Conservation (phyloP, 2,329 filamentous ascomycete species). For the Alternaria metachromatica region DNA sequence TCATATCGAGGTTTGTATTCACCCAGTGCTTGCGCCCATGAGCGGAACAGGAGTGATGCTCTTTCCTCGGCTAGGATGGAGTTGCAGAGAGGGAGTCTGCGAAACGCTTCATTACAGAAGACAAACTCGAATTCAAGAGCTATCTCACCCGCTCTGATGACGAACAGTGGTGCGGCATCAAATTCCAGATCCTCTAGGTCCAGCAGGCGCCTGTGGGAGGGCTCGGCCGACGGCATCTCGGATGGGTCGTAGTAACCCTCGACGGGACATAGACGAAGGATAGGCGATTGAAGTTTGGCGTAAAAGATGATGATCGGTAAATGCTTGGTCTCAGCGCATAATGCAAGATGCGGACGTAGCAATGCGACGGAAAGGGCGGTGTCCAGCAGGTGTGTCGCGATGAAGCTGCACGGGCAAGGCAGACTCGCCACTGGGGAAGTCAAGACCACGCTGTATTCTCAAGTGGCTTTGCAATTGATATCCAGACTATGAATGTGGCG, state of each 20-base stretch:
- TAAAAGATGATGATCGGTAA: neutral
- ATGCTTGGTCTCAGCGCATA: neutral
- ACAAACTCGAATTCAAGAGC: conserved; percentile 25
- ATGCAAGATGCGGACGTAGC: neutral
- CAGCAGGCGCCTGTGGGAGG: conserved; percentile 8
- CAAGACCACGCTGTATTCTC: neutral
- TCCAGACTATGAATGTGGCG: neutral
- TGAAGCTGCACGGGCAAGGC: neutral
- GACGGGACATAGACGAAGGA: neutral
- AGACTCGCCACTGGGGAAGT: conserved; percentile 1
- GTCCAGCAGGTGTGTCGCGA: neutral
- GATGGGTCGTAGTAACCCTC: neutral
- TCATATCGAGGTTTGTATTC: conserved; percentile 18
- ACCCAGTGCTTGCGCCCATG: conserved; percentile 34
- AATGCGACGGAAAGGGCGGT: conserved; percentile 2
- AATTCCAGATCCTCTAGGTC: conserved; percentile 32
- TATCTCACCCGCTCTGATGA: conserved; percentile 20
- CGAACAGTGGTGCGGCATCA: conserved; percentile 31
- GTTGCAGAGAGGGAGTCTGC: conserved; percentile 9
- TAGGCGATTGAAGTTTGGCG: neutral
- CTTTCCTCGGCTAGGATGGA: conserved; percentile 13
- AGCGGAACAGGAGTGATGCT: conserved; percentile 31
- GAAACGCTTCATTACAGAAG: conserved; percentile 34
- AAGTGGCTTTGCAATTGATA: neutral
- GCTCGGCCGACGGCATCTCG: conserved; percentile 8